Percentiles rank a stretch among this genome's conserved stretches.
These are phyloP conservation scores for Artemisia annua DNA, from an alignment of 129 eudicot genomes.

Conservation along the genomic window DNA sequence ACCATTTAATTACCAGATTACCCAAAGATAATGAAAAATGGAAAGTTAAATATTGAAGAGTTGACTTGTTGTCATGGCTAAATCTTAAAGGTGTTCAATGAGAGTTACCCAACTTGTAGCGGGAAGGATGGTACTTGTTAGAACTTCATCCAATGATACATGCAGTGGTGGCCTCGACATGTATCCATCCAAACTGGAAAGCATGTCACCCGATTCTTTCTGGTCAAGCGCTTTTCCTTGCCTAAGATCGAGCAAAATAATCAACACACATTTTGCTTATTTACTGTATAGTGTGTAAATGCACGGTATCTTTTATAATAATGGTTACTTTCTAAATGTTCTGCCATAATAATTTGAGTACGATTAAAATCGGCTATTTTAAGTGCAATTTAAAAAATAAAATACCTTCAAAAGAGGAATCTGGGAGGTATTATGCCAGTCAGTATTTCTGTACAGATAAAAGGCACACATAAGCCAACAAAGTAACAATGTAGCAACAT, in stretches of 20 bases:
- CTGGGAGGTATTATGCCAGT: too few relatives aligned
- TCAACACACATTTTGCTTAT: slow-evolving; percentile 23
- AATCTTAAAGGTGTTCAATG: not conserved
- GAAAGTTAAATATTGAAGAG: slow-evolving; percentile 3
- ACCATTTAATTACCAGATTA: not conserved
- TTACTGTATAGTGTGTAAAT: not conserved
- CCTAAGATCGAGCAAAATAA: slow-evolving; percentile 23
- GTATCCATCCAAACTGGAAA: slow-evolving; percentile 1
- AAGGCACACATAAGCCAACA: too few relatives aligned
- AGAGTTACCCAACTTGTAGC: slow-evolving; percentile 46
- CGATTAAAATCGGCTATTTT: slow-evolving; percentile 3
- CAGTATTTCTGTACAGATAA: too few relatives aligned
- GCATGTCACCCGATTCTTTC: slow-evolving; percentile 57
- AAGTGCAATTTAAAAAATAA: too few relatives aligned
- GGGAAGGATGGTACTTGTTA: slow-evolving; percentile 50
- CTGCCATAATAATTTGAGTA: not conserved
- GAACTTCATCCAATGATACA: slow-evolving; percentile 49
- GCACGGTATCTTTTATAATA: not conserved
- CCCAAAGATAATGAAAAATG: not conserved
- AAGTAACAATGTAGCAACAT: too few relatives aligned
- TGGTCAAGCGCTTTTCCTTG: slow-evolving; percentile 65
- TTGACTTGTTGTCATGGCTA: not conserved
- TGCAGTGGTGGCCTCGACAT: slow-evolving; percentile 66
- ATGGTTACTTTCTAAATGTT: not conserved
- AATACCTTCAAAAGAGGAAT: too few relatives aligned